Conservation (phyloP, 2,329 filamentous ascomycete species). For the Cryphonectria nitschkei region DNA sequence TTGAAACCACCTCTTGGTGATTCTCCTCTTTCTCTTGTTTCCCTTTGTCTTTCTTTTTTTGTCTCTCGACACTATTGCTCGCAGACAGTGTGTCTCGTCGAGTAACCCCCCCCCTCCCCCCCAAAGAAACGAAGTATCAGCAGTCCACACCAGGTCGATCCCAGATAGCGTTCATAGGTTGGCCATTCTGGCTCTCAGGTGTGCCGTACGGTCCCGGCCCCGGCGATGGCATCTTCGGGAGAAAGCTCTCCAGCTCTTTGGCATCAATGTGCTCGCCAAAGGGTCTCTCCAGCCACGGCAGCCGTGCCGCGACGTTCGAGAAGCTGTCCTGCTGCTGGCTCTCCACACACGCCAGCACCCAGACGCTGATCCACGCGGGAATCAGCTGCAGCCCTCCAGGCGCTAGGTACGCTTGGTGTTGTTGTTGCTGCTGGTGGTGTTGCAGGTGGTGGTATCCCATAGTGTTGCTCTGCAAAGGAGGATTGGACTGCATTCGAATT, state of each 20-base stretch:
- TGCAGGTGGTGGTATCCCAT: neutral
- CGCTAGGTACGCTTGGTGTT: neutral
- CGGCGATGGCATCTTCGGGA: slow-evolving; percentile 9
- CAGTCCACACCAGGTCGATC: neutral
- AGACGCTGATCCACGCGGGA: slow-evolving; percentile 9
- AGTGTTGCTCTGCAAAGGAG: neutral
- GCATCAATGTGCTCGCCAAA: neutral
- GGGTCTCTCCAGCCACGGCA: neutral
- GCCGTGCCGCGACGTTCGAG: slow-evolving; percentile 6
- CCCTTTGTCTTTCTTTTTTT: neutral
- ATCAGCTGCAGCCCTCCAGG: neutral
- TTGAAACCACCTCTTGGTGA: neutral
- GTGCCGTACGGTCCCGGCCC: neutral
- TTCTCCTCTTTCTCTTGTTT: neutral
- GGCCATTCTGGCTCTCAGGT: neutral
- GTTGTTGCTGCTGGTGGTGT: neutral
- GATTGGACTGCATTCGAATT: too few relatives aligned
- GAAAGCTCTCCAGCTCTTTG: neutral
- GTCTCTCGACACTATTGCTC: neutral
- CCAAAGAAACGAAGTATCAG: neutral
- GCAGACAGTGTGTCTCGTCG: neutral
- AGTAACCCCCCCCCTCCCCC: neutral
- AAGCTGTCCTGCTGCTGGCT: neutral
- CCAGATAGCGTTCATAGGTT: neutral
- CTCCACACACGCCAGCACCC: slow-evolving; percentile 22